Percentiles rank a stretch among this genome's conserved stretches.
These are phyloP conservation scores for Metschnikowia santaceciliae DNA, from an alignment of 805 yeast species.

Conservation along the genomic window DNA sequence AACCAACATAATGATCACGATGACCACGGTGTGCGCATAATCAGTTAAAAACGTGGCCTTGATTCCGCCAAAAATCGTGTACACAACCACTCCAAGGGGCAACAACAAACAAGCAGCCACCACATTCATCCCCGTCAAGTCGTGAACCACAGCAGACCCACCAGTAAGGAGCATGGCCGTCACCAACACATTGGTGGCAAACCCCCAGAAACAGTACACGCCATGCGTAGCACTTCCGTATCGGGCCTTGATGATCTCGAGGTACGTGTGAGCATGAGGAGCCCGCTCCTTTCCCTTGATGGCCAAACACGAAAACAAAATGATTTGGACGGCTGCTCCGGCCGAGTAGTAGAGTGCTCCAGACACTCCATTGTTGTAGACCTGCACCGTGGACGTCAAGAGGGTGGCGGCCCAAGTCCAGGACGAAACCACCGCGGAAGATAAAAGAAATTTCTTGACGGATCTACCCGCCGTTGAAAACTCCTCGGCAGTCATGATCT, in stretches of 20 bases:
- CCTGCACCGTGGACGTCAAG: constrained; percentile 71
- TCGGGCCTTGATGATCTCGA: constrained; percentile 77
- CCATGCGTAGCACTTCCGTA: constrained; percentile 75
- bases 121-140: constrained; percentile 78
- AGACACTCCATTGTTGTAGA: constrained; percentile 68
- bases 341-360: constrained; percentile 86
- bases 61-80: constrained; percentile 43
- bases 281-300: constrained; percentile 86
- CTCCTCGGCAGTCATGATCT: constrained; percentile 88
- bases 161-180: constrained; percentile 92
- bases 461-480: constrained; percentile 90
- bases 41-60: constrained; percentile 46
- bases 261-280: constrained; percentile 87
- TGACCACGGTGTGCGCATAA: constrained; percentile 47
- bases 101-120: constrained; percentile 79
- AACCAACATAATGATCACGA: constrained; percentile 71
- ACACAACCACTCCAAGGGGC: constrained; percentile 67
- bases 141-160: constrained; percentile 78
- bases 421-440: constrained; percentile 87
- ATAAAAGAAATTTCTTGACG: constrained; percentile 78
- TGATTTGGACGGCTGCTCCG: constrained; percentile 88
- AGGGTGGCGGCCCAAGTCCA: constrained; percentile 68
- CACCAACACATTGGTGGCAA: constrained; percentile 84
- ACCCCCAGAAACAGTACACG: constrained; percentile 71
- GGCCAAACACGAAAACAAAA: constrained; percentile 80